Evolutionary conservation across 2,329 filamentous ascomycete genomes (phyloP).

Genomic region (Hymenoscyphus linearis): DNA sequence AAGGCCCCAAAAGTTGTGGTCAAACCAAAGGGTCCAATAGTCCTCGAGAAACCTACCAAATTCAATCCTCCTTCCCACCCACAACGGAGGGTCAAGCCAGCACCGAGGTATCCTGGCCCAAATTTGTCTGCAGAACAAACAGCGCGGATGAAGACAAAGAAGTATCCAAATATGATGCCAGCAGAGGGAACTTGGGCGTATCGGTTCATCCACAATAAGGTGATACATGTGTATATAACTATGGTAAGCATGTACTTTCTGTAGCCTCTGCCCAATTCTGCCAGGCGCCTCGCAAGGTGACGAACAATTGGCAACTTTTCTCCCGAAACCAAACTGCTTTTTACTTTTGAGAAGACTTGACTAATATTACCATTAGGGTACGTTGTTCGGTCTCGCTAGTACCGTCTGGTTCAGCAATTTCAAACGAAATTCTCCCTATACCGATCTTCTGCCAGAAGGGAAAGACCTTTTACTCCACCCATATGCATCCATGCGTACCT

Average conservation of each 20-base stretch:
- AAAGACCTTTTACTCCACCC: conserved; percentile 67
- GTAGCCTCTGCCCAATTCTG: neutral
- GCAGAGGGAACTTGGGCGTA: conserved; percentile 75
- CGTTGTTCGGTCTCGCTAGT: conserved; percentile 51
- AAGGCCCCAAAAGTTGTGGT: conserved; percentile 20
- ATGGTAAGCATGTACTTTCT: conserved; percentile 52
- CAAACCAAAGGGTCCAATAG: conserved; percentile 47
- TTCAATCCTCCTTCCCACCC: conserved; percentile 93
- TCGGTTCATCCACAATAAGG: conserved; percentile 74
- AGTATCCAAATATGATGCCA: conserved; percentile 88
- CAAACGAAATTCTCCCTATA: conserved; percentile 70
- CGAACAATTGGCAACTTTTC: neutral
- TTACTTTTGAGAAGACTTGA: conserved; percentile 2
- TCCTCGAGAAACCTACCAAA: conserved; percentile 80
- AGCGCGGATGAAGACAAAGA: conserved; percentile 58
- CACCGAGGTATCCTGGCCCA: conserved; percentile 66
- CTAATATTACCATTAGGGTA: conserved; percentile 17
- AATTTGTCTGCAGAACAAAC: conserved; percentile 60
- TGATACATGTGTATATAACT: conserved; percentile 76
- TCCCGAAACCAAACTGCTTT: neutral
- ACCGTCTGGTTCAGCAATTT: conserved; percentile 77
- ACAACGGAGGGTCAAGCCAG: conserved; percentile 53
- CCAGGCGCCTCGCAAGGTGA: neutral
- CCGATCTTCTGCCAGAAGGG: conserved; percentile 68
- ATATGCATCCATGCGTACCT: conserved; percentile 57